A percentile compares a stretch with the other conserved stretches of the same genome.
Evolutionary conservation across 306 rosid genomes (phyloP).

Genomic region (Rosa multiflora): DNA sequence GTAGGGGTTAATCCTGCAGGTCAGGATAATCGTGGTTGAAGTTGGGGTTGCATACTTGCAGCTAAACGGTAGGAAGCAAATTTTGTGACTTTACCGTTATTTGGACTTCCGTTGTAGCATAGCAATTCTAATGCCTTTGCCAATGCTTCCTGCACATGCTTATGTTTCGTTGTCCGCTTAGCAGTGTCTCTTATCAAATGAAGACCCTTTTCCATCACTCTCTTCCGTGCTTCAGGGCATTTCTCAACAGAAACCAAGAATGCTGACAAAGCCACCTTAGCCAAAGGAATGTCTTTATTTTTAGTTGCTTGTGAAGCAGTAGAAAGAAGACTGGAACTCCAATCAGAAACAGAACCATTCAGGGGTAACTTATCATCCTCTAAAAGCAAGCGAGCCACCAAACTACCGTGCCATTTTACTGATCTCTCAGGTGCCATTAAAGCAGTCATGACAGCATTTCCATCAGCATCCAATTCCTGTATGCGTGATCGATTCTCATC

Average conservation of each 20-base stretch:
- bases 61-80: too few relatives aligned
- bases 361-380: conserved; percentile 68
- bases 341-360: conserved; percentile 79
- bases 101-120: conserved; percentile 9
- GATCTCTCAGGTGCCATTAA: conserved; percentile 95
- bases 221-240: conserved; percentile 57
- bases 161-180: conserved; percentile 59
- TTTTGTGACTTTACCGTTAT: too few relatives aligned
- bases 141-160: conserved; percentile 72
- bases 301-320: conserved; percentile 79
- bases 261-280: conserved; percentile 77
- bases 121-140: conserved; percentile 81
- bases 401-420: conserved; percentile 95
- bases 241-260: conserved; percentile 81
- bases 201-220: conserved; percentile 90
- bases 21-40: too few relatives aligned
- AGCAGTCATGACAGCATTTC: conserved; percentile 86
- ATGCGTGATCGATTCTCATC: conserved; percentile 65
- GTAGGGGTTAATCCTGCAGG: too few relatives aligned
- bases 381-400: conserved; percentile 71
- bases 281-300: conserved; percentile 78
- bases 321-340: conserved; percentile 91
- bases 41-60: too few relatives aligned
- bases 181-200: conserved; percentile 78
- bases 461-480: conserved; percentile 85